Base-by-base conservation (phyloP, 768 basidiomycete genomes). In the Calocera cornea region DNA sequence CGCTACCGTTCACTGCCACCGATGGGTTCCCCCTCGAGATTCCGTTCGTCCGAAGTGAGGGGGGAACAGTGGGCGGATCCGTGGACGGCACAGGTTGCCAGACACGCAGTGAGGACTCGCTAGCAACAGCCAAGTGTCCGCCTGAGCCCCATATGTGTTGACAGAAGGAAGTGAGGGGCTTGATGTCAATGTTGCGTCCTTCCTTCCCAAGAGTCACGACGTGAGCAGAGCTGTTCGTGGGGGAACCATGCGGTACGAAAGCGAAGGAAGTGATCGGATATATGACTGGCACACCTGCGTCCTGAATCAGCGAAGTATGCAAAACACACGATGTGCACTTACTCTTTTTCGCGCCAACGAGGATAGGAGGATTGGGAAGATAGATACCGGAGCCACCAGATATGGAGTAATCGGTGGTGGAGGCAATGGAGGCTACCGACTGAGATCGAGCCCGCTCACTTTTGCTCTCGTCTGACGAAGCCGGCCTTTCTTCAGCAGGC, bases 121-220 rank as follows among this genome's bases (percentile, higher is more conserved):
- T 60, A 2, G 27, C 54, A 10, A 60, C 31, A 16, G 54, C 54
- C 22, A 60, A 19, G 19, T 60, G 54, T 11, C 54, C 54, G 7
- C 54, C 16, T 60, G 54, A 60, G 11, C 54, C 54, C 54, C 54
- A 60, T 60, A 60, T 31, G 27, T 60, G 54, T 27, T 60, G 54
- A 60, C 54, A 60, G 54, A 33, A 60, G 19, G 54, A 29, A 33
- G 54, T 60, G 10, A 60, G 54, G 10, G 54, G 54, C 22, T 19
- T 27, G 31, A 60, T 33, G 31, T 60, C 54, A 33, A 60, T 31
- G 31, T 60, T 60, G 22, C 54, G 54, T 2, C 54, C 54, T 22
- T 60, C 54, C 16, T 33, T 27, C 31, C 54, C 54, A 19, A 60
- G 54, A 27, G 54, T 60, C 10, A 60, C 54, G 14, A 31, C 54